A percentile compares a stretch with the other conserved stretches of the same genome.
phyloP scores from a whole-genome alignment of 495 filamentous ascomycete species.

The Xylaria scruposa region DNA sequence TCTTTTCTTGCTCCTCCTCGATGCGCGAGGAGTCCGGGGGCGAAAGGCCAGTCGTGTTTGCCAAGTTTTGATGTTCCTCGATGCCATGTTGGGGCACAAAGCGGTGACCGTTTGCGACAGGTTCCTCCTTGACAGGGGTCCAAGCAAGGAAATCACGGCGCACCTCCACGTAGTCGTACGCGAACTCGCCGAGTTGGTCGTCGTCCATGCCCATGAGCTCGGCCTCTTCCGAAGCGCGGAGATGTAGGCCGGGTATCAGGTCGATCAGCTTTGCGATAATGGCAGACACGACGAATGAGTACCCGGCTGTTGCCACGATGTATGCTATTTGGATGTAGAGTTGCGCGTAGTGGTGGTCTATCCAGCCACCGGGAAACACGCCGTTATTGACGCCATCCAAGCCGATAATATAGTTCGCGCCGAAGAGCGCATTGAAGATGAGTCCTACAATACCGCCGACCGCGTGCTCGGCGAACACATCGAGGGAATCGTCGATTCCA shows the following conservation, averaged over 20 bases:
- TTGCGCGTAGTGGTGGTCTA: slow-evolving; percentile 87
- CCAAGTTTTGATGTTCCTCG: slow-evolving; percentile 75
- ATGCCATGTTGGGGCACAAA: slow-evolving; percentile 82
- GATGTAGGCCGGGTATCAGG: slow-evolving; percentile 84
- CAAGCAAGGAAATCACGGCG: slow-evolving; percentile 96
- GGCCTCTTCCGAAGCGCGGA: slow-evolving; percentile 93
- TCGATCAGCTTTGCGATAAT: slow-evolving; percentile 87
- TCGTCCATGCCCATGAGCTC: slow-evolving; percentile 98
- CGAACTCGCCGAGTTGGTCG: slow-evolving; percentile 98
- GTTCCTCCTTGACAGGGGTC: slow-evolving; percentile 85
- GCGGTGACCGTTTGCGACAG: slow-evolving; percentile 67
- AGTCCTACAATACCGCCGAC: slow-evolving; percentile 93
- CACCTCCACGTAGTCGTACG: slow-evolving; percentile 99
- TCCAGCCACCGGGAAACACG: slow-evolving; percentile 74
- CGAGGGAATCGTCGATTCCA: slow-evolving; percentile 94
- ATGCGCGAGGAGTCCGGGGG: slow-evolving; percentile 21
- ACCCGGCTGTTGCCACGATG: slow-evolving; percentile 74
- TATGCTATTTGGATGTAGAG: slow-evolving; percentile 94
- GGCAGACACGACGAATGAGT: slow-evolving; percentile 84
- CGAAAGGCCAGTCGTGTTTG: slow-evolving; percentile 36
- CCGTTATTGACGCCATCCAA: slow-evolving; percentile 92
- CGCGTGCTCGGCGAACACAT: slow-evolving; percentile 98
- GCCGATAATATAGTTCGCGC: slow-evolving; percentile 85
- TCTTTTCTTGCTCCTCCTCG: slow-evolving; percentile 36
- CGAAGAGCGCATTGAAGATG: slow-evolving; percentile 91